A percentile compares a stretch with the other conserved stretches of the same genome.
phyloP scores from a whole-genome alignment of 169 alveolate species.

The Cyclospora cayetanensis region DNA sequence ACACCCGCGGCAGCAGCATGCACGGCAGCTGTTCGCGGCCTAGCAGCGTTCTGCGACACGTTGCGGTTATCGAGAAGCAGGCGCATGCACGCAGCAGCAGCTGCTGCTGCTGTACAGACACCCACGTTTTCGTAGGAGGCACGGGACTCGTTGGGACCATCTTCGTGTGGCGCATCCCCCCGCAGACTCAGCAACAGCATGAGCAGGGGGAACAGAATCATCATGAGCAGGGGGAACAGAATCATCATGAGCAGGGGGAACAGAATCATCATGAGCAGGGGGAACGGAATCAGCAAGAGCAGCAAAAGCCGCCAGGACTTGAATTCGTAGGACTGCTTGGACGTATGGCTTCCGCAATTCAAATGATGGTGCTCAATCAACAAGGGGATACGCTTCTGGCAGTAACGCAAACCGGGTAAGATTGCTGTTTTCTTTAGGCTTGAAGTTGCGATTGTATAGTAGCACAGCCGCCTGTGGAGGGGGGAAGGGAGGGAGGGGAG shows the following conservation, averaged over 20 bases:
- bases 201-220: too few species aligned
- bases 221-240: too few species aligned
- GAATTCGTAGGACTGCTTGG: neutral
- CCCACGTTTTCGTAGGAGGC: neutral
- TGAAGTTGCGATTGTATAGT: too few species aligned
- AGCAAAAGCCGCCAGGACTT: neutral
- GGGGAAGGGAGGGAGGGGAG: too few species aligned
- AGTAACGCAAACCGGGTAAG: neutral
- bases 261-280: too few species aligned
- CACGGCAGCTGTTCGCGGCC: neutral
- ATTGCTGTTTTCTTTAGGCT: too few species aligned
- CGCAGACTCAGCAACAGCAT: neutral
- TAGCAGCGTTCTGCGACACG: constrained; percentile 6
- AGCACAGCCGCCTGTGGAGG: too few species aligned
- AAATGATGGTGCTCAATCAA: neutral
- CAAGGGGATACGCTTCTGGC: constrained; percentile 11
- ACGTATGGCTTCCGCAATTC: neutral
- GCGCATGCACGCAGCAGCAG: constrained; percentile 21
- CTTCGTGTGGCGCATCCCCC: neutral
- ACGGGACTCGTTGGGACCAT: constrained; percentile 1
- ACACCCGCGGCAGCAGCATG: constrained; percentile 22
- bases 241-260: too few species aligned
- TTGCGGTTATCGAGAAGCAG: neutral
- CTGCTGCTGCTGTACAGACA: constrained; percentile 17
- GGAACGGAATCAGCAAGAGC: neutral